These are phyloP conservation scores for Globisporangium splendens DNA, from an alignment of 352 stramenopile genomes.

Conservation along the genomic window DNA sequence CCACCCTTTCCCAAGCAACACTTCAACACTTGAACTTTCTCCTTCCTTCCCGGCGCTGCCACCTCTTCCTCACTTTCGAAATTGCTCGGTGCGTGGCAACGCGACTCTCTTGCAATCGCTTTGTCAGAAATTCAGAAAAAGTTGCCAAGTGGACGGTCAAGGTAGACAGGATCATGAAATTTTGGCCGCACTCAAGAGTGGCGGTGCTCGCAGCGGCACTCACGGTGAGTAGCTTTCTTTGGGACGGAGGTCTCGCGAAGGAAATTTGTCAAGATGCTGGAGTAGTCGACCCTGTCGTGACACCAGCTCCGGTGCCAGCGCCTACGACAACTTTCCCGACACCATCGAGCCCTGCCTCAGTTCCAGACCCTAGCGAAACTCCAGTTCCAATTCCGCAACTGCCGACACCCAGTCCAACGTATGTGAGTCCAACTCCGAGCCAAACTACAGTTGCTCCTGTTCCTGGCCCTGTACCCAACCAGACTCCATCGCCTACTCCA, in stretches of 20 bases:
- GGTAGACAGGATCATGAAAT: neutral
- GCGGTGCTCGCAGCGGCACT: neutral
- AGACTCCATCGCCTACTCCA: no score
- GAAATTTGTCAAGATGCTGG: neutral
- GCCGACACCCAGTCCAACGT: neutral
- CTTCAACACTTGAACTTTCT: no score
- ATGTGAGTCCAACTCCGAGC: neutral
- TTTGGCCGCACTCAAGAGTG: neutral
- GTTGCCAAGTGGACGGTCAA: neutral
- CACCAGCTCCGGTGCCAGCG: neutral
- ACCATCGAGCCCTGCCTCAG: neutral
- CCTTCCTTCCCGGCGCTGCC: no score
- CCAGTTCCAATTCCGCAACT: neutral
- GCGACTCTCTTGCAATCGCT: no score
- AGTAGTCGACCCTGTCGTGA: neutral
- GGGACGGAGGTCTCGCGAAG: neutral
- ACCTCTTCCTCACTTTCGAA: no score
- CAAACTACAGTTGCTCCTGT: neutral
- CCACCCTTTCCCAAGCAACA: no score
- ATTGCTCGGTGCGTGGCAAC: no score
- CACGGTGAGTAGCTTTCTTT: neutral
- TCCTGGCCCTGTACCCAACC: neutral
- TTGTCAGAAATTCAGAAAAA: neutral
- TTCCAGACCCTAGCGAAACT: neutral
- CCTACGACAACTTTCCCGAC: neutral